Conservation (phyloP, 306 rosid species). For the Carpinus fangiana region DNA sequence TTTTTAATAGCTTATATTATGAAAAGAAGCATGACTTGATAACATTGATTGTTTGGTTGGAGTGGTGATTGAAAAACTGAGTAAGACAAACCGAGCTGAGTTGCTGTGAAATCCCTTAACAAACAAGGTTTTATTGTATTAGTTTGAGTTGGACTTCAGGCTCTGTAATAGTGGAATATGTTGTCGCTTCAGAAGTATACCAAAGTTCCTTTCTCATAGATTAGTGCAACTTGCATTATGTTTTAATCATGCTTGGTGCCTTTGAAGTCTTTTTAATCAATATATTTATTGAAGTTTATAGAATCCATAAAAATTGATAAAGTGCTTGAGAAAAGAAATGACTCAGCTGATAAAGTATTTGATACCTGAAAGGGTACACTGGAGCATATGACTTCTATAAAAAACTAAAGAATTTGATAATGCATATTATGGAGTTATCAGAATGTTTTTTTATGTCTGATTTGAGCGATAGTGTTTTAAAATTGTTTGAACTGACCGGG, state of each 20-base stretch:
- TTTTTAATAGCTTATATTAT: not conserved
- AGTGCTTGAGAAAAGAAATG: constrained; percentile 1
- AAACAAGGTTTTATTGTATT: not conserved
- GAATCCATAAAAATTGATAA: not conserved
- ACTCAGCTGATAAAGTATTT: not conserved
- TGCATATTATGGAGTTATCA: not conserved
- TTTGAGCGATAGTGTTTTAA: constrained; percentile 2
- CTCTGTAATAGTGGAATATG: not conserved
- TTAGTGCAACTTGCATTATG: not conserved
- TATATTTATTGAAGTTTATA: not conserved
- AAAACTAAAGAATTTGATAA: not conserved
- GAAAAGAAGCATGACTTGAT: not conserved
- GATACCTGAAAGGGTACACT: not conserved
- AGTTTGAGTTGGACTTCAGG: constrained; percentile 2
- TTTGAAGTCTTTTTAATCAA: not conserved
- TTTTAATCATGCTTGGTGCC: not conserved
- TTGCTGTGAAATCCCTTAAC: not conserved
- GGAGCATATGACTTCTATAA: not conserved
- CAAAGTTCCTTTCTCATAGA: not conserved
- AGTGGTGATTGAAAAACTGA: not conserved
- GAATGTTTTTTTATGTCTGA: not conserved
- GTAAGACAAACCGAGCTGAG: not conserved
- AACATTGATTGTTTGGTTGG: not conserved
- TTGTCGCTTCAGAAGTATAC: not conserved
- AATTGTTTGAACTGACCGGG: constrained; percentile 26